A percentile compares a stretch with the other conserved stretches of the same genome.
Evolutionary conservation across 768 basidiomycete species (phyloP).

Genomic region (Termitomyces bulborhizus): DNA sequence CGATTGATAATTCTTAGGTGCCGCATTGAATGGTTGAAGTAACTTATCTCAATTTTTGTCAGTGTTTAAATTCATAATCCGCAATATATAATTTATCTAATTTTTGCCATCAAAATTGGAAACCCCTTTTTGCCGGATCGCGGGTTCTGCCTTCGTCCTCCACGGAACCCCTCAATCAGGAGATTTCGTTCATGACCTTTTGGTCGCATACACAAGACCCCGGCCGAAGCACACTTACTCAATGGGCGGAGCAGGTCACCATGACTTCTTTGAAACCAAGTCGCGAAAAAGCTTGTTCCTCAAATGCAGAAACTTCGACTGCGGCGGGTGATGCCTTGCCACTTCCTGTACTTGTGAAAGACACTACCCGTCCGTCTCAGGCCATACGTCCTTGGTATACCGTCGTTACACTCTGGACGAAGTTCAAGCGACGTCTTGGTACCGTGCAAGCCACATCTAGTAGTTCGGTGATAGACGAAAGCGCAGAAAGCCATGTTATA

Average conservation of each 20-base stretch:
- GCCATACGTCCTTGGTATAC: conserved; percentile 21
- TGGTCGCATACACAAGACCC: conserved; percentile 10
- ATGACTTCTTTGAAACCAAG: conserved; percentile 8
- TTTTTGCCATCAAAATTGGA: neutral
- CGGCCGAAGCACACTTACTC: conserved; percentile 9
- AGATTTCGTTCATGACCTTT: conserved; percentile 12
- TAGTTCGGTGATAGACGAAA: conserved; percentile 46
- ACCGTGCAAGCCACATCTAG: conserved; percentile 51
- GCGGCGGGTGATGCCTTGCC: conserved; percentile 30
- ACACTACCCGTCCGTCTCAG: conserved; percentile 12
- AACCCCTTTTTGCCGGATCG: conserved; percentile 5
- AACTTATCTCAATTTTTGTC: too few relatives aligned
- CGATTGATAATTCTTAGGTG: neutral
- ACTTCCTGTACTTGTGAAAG: conserved; percentile 32
- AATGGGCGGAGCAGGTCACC: conserved; percentile 15
- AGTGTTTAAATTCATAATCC: neutral
- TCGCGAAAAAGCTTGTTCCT: conserved; percentile 9
- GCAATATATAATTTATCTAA: neutral
- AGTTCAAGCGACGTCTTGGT: conserved; percentile 48
- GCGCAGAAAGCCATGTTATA: conserved; percentile 32
- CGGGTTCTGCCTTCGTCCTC: neutral
- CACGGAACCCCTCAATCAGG: neutral
- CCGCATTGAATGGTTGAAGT: too few relatives aligned
- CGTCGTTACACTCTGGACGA: conserved; percentile 36
- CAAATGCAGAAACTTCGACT: conserved; percentile 16